Evolutionary conservation across 768 basidiomycete species (phyloP).

Genomic region (Sporobolomyces phaffii): DNA sequence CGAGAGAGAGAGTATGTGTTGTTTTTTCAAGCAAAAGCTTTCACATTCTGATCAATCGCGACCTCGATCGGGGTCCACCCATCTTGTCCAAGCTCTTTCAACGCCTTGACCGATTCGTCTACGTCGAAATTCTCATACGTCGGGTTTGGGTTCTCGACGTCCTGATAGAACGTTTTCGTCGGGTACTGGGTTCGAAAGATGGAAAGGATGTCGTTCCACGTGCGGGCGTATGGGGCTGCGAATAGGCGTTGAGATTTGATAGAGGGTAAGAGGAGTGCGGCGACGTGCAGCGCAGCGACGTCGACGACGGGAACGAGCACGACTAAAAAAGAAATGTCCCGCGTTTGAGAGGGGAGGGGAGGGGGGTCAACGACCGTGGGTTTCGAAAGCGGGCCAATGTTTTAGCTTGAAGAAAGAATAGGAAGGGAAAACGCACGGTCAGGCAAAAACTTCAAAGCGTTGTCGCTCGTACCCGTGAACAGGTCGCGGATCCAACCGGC

Average conservation of each 20-base stretch:
- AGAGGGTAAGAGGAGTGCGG: neutral
- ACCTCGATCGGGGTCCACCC: neutral
- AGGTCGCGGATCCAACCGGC: neutral
- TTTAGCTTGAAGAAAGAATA: too few species aligned
- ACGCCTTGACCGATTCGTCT: neutral
- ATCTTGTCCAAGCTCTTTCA: neutral
- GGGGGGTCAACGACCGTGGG: too few species aligned
- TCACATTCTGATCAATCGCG: neutral
- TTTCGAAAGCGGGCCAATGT: too few species aligned
- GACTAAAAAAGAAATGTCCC: too few species aligned
- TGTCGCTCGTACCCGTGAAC: neutral
- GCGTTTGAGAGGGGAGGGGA: too few species aligned
- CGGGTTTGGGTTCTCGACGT: neutral
- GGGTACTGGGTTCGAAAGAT: constrained; percentile 11
- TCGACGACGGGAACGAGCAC: neutral
- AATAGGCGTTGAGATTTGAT: neutral
- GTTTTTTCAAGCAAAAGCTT: neutral
- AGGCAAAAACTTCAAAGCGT: neutral
- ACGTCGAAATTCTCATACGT: neutral
- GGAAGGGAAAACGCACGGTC: neutral
- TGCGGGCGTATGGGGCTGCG: neutral
- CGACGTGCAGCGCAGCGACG: neutral
- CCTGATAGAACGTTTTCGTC: neutral
- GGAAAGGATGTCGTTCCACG: constrained; percentile 1
- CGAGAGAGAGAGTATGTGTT: neutral